Percentiles rank a stretch among this genome's conserved stretches.
Evolutionary conservation across 1,139 yeast genomes (phyloP).

Genomic region (Suhomyces yuchorum): DNA sequence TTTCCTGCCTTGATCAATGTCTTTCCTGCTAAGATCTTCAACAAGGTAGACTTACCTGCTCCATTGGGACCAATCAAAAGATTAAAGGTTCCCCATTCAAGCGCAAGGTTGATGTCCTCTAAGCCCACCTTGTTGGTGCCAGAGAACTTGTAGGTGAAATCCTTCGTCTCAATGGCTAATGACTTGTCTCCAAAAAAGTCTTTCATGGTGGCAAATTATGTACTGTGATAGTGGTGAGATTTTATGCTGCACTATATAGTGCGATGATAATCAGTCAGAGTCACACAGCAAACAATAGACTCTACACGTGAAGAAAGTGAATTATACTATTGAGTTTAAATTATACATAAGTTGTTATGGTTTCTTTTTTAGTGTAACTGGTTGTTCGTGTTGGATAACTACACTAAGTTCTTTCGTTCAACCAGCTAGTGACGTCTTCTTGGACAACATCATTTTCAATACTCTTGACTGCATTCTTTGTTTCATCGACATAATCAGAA

Average conservation of each 20-base stretch:
- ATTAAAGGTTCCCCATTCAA: slow-evolving; percentile 75
- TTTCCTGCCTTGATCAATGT: slow-evolving; percentile 76
- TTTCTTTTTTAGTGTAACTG: no score
- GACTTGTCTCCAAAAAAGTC: slow-evolving; percentile 18
- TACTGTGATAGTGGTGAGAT: background rate
- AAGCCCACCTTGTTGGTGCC: slow-evolving; percentile 66
- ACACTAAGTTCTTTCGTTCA: slow-evolving; percentile 21
- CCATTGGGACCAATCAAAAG: slow-evolving; percentile 92
- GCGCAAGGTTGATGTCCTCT: slow-evolving; percentile 56
- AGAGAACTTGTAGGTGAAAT: slow-evolving; percentile 72
- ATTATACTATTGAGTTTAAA: background rate
- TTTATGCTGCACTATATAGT: background rate
- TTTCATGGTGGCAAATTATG: background rate
- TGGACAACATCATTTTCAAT: slow-evolving; percentile 32
- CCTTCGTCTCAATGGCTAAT: slow-evolving; percentile 62
- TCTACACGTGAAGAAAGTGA: background rate
- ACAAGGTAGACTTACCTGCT: slow-evolving; percentile 91
- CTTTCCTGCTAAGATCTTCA: slow-evolving; percentile 86
- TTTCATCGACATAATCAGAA: slow-evolving; percentile 26
- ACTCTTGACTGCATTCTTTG: slow-evolving; percentile 23
- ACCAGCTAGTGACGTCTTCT: slow-evolving; percentile 35
- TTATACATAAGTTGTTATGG: slow-evolving; percentile 1
- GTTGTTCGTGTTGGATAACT: background rate
- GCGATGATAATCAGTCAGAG: background rate
- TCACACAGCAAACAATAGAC: background rate